Conservation (phyloP, 2,329 filamentous ascomycete species). For the Diplodia mutila region DNA sequence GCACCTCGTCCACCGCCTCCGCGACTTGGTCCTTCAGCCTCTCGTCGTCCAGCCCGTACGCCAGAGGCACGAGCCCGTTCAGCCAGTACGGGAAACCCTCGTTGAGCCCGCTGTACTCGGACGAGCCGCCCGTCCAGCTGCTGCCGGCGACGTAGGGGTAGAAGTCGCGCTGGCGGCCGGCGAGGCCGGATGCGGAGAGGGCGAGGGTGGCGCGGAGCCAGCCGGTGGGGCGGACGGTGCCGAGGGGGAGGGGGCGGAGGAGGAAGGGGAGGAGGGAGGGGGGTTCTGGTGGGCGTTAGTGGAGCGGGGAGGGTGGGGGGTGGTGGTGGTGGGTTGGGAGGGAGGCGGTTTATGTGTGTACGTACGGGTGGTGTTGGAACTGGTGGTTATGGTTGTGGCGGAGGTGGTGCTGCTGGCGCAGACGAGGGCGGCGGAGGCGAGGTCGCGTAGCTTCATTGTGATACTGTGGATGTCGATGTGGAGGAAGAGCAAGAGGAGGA, state of each 20-base stretch:
- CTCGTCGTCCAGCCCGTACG: conserved; percentile 54
- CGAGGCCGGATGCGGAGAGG: conserved; percentile 55
- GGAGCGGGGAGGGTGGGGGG: not conserved
- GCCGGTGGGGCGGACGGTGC: conserved; percentile 55
- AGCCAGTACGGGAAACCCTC: conserved; percentile 64
- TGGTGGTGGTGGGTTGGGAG: too few relatives aligned
- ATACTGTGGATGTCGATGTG: not conserved
- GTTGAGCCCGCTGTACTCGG: conserved; percentile 58
- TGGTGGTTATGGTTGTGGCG: not conserved
- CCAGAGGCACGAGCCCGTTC: conserved; percentile 61
- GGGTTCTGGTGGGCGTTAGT: not conserved
- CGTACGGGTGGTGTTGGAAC: not conserved
- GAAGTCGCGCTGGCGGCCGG: conserved; percentile 60
- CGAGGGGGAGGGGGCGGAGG: conserved; percentile 51
- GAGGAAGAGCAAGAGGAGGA: not conserved
- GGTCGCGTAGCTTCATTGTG: not conserved
- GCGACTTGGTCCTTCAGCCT: conserved; percentile 56
- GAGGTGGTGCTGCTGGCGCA: not conserved
- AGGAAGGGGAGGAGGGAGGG: conserved; percentile 37
- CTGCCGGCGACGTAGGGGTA: conserved; percentile 59
- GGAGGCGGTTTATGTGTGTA: too few relatives aligned
- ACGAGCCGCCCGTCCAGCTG: conserved; percentile 56
- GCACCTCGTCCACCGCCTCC: conserved; percentile 50
- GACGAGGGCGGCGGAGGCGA: not conserved
- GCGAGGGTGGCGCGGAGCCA: conserved; percentile 58